A percentile compares a stretch with the other conserved stretches of the same genome.
Evolutionary conservation across 2,329 filamentous ascomycete species (phyloP).

Genomic region (Macrophomina tecta): DNA sequence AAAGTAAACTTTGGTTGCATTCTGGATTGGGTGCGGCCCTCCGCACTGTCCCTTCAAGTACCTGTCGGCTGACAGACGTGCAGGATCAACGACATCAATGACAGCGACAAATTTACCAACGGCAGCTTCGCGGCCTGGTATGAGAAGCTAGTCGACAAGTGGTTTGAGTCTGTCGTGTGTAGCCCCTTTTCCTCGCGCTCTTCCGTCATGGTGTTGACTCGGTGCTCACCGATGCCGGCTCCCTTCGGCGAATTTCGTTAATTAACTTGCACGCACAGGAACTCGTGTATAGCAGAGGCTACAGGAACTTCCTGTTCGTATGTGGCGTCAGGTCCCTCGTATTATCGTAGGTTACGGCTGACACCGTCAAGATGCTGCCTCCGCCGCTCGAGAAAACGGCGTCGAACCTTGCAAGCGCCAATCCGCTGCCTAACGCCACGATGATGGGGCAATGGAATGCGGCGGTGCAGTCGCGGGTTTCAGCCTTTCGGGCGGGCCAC

Average conservation of each 20-base stretch:
- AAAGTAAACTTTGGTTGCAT: slow-evolving; percentile 52
- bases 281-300: slow-evolving; percentile 51
- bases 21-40: slow-evolving; percentile 57
- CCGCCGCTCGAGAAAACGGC: slow-evolving; percentile 57
- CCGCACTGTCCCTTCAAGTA: slow-evolving; percentile 25
- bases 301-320: slow-evolving; percentile 53
- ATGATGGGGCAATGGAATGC: slow-evolving; percentile 55
- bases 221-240: neutral
- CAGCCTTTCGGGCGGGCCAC: slow-evolving; percentile 42
- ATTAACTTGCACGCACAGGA: slow-evolving; percentile 36
- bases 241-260: neutral
- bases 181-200: neutral
- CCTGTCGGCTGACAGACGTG: neutral
- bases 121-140: slow-evolving; percentile 56
- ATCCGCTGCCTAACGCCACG: slow-evolving; percentile 52
- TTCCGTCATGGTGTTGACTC: neutral
- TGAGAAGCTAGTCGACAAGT: slow-evolving; percentile 46
- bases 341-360: neutral
- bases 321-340: neutral
- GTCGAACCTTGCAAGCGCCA: slow-evolving; percentile 41
- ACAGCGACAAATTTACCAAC: slow-evolving; percentile 51
- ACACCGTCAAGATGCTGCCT: slow-evolving; percentile 48
- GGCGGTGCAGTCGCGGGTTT: slow-evolving; percentile 44
- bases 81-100: slow-evolving; percentile 61
- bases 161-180: slow-evolving; percentile 42